Evolutionary conservation across 371 early-diverging fungal species (phyloP).

Genomic region (Fennellomyces sp.): DNA sequence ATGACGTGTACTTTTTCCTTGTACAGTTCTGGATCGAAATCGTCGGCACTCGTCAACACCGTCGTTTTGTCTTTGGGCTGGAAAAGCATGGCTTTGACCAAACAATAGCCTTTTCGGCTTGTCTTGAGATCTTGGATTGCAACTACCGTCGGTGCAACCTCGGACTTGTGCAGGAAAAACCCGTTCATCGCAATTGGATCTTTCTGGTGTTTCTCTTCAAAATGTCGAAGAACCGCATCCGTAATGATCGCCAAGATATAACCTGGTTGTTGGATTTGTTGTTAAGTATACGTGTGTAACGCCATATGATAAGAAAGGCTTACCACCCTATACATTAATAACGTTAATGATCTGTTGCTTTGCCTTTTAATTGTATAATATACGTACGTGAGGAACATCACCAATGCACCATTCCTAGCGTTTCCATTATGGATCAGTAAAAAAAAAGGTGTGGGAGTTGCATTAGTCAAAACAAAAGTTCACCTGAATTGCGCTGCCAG

Average conservation of each 20-base stretch:
- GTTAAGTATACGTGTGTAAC: background rate
- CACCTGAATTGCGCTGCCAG: constrained; percentile 15
- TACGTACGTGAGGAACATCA: constrained; percentile 37
- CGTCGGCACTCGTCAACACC: constrained; percentile 6
- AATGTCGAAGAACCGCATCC: constrained; percentile 32
- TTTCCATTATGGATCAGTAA: background rate
- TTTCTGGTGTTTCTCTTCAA: constrained; percentile 26
- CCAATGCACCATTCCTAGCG: constrained; percentile 37
- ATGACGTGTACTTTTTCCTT: constrained; percentile 32
- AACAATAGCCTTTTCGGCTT: constrained; percentile 41
- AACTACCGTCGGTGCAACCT: constrained; percentile 24
- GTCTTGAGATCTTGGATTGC: constrained; percentile 41
- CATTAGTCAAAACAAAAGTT: background rate
- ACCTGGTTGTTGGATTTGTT: constrained; percentile 1
- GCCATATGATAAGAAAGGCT: background rate
- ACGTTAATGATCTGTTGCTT: too few species aligned
- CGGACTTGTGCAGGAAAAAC: constrained; percentile 42
- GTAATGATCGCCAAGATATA: constrained; percentile 32
- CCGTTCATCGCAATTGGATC: constrained; percentile 45
- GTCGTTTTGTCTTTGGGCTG: constrained; percentile 20
- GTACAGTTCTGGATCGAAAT: constrained; percentile 29
- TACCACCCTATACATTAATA: constrained; percentile 16
- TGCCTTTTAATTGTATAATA: too few species aligned
- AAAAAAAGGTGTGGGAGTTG: background rate
- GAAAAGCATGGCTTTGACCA: constrained; percentile 25